Base-by-base conservation (phyloP, 805 yeast genomes). In the Kuraishia piskuri region DNA sequence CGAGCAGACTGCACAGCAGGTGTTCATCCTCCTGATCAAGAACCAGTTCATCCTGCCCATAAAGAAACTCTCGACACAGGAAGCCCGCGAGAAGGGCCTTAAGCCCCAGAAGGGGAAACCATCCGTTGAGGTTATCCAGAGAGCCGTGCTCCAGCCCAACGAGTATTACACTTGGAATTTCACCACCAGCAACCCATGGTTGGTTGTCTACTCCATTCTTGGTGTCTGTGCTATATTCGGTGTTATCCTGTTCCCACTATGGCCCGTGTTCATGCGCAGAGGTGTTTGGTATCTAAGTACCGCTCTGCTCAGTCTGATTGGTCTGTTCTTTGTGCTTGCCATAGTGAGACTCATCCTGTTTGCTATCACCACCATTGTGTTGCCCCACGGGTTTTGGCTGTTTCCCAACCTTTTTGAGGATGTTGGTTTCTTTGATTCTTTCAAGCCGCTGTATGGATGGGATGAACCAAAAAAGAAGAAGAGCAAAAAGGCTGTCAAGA, bases 371-470 rank as follows among this genome's bases (percentile, higher is more conserved):
- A 77, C 79, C 58, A 71, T 84, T 50, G 68, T 79, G 1, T 71
- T 78, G 54, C 79, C 82, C 7, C 82, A 82, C 47, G 96, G 96
- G n/a, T 77, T 94, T 66, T 94, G 99, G 99, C 67, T 94, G 49
- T 92, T 90, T 77, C 99, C 99, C 54, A 92, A 92, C 66, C 75
- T 94, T 64, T 94, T 91, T 70, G 99, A 85, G 57, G 99, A 94
- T 65, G 91, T 95, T 61, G 96, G 97, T 22, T 86, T 94, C 58
- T 64, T 92, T 56, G 98, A 92, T 55, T 87, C 96, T 74, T 94
- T 94, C 74, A 77, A 77, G 59, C 99, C 99, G 3, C 59, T 85
- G n/a, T 94, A 87, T 64, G 94, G 83, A 2, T 90, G 90, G 88
- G 89, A 73, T 50, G 69, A 64, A 22, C 68, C 72, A 19, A 66